Evolutionary conservation across 2,329 filamentous ascomycete genomes (phyloP).

Genomic region (Colletotrichum limetticola): DNA sequence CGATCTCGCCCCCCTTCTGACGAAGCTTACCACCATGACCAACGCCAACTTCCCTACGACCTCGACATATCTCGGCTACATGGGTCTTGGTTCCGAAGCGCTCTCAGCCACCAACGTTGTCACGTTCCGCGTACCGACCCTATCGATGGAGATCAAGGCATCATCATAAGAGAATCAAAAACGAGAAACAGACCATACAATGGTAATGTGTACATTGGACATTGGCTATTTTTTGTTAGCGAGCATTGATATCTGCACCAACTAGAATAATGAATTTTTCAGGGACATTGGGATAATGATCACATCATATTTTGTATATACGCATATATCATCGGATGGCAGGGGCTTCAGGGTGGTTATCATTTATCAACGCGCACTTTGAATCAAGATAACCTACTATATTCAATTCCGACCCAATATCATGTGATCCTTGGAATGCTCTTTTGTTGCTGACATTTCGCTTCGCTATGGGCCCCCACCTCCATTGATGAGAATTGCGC

Average conservation of each 20-base stretch:
- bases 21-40: slow-evolving; percentile 48
- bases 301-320: slow-evolving; percentile 13
- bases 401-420: background rate
- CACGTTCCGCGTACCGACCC: slow-evolving; percentile 57
- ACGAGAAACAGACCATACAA: background rate
- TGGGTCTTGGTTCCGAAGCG: slow-evolving; percentile 63
- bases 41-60: slow-evolving; percentile 48
- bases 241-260: slow-evolving; percentile 33
- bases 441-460: background rate
- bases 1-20: slow-evolving; percentile 58
- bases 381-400: background rate
- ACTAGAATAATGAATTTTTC: slow-evolving; percentile 31
- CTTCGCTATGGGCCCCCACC: background rate
- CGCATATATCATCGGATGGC: slow-evolving; percentile 1
- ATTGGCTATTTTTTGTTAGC: slow-evolving; percentile 14
- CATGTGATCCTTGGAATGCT: background rate
- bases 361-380: background rate
- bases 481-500: background rate
- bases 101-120: slow-evolving; percentile 55
- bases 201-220: slow-evolving; percentile 28
- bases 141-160: slow-evolving; percentile 46
- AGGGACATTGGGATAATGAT: slow-evolving; percentile 28
- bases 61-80: slow-evolving; percentile 60
- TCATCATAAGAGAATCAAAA: background rate
- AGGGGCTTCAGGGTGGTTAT: background rate